Conservation (phyloP, 2,329 filamentous ascomycete species). For the Lasiodiplodia gonubiensis region DNA sequence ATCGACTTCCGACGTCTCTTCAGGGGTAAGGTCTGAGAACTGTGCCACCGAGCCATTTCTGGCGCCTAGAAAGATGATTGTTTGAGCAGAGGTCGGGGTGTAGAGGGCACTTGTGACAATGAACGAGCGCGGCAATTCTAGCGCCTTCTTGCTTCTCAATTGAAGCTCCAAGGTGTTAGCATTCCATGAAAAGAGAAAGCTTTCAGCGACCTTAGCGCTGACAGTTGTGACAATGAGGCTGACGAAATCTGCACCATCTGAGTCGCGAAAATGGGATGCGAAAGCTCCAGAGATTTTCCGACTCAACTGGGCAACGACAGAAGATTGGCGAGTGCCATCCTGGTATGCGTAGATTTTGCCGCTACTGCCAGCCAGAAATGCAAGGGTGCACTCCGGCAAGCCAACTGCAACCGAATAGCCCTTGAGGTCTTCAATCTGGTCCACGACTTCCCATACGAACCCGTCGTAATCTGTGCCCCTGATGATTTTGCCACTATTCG, state of each 20-base stretch:
- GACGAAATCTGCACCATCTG: constrained; percentile 26
- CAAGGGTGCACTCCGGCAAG: constrained; percentile 44
- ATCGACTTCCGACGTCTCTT: neutral
- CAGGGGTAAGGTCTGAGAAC: constrained; percentile 1
- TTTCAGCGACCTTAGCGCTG: constrained; percentile 41
- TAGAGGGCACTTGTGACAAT: constrained; percentile 53
- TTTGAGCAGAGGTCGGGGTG: neutral
- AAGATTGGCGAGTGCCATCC: constrained; percentile 31
- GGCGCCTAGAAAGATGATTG: constrained; percentile 16
- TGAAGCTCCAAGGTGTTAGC: neutral
- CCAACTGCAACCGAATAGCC: constrained; percentile 56
- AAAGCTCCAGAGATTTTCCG: constrained; percentile 53
- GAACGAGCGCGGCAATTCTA: constrained; percentile 50
- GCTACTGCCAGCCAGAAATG: constrained; percentile 54
- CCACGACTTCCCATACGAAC: constrained; percentile 39
- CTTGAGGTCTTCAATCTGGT: constrained; percentile 46
- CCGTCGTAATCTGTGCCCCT: neutral
- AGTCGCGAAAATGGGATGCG: constrained; percentile 18
- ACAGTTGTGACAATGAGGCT: constrained; percentile 48
- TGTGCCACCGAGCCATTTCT: constrained; percentile 17
- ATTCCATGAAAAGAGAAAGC: constrained; percentile 30
- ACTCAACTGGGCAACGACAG: constrained; percentile 37
- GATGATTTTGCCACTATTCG: constrained; percentile 61
- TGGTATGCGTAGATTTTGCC: constrained; percentile 52
- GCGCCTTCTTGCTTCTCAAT: neutral